Base-by-base conservation (phyloP, 1,284 basidiomycete genomes). In the Bondarzewia mesenterica region DNA sequence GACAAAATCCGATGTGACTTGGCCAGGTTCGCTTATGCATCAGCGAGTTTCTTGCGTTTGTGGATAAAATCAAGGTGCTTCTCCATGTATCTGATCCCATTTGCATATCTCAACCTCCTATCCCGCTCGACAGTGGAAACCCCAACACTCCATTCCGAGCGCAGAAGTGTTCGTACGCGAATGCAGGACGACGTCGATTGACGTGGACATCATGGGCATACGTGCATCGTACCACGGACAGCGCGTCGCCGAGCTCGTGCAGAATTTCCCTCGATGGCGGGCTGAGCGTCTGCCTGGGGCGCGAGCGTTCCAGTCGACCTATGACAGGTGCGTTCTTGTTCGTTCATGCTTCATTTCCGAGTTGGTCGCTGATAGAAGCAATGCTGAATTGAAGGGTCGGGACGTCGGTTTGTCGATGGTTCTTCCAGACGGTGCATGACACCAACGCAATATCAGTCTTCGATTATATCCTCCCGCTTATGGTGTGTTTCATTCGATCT, bases 381-480 rank as follows among this genome's bases (percentile, higher is more conserved):
- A 46, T 42, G 15, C 16, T n/a, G 20, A 23, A 48, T 21, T 49
- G 18, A 57, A 80, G 82, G 53, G 80, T 83, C 46, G 81, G 77
- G 7, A 69, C 81, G 22, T 73, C 77, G 12, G 74, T 87, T 20
- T 85, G 87, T 68, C 82, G 80, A 58, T 91, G 87, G 85, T 67
- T 90, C 23, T 82, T 80, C 62, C 77, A 82, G 57, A 74, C 78
- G 20, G 59, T 91, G 8, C 82, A 87, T 50, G 85, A 89, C 56
- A 76, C 82, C 2, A 81, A 89, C 58, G 87, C 88, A 2, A 76
- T 81, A 35, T 78, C 82, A 2, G 72, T 76, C 0, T 91, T 89
- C 64, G 86, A 89, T 50, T 90, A 89, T 57, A 81, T 91, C 51
- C 71, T 92, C 4, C 87, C 85, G 8, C 70, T 91, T 36, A 78